Percentiles rank a stretch among this genome's conserved stretches.
Conservation (phyloP, 345 rosid genomes). For the Hibiscus mutabilis region DNA sequence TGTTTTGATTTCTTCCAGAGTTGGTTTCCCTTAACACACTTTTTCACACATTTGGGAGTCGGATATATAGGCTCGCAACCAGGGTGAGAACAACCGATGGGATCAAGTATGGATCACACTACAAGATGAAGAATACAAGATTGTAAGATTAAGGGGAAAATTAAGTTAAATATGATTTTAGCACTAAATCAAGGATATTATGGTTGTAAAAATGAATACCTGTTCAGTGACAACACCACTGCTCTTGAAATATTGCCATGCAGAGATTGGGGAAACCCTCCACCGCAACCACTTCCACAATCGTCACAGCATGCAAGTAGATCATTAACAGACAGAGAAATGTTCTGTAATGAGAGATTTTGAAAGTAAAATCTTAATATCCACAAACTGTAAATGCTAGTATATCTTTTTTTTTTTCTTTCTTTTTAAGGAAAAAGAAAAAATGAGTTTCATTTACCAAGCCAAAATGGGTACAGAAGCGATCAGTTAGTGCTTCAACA, state of each 20-base stretch:
- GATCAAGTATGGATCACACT: slow-evolving; percentile 97
- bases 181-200: neutral
- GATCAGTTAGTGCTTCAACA: slow-evolving; percentile 88
- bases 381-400: neutral
- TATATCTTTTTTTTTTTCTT: too few species aligned
- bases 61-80: slow-evolving; percentile 89
- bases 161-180: neutral
- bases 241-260: slow-evolving; percentile 74
- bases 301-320: slow-evolving; percentile 93
- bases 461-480: slow-evolving; percentile 81
- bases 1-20: slow-evolving; percentile 74
- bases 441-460: slow-evolving; percentile 37
- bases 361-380: neutral
- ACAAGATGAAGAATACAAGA: slow-evolving; percentile 16
- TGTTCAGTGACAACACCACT: slow-evolving; percentile 93
- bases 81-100: slow-evolving; percentile 87
- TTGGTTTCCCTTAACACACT: slow-evolving; percentile 64
- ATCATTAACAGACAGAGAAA: slow-evolving; percentile 84
- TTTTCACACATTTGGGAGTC: slow-evolving; percentile 70
- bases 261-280: slow-evolving; percentile 81
- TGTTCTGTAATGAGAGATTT: slow-evolving; percentile 43
- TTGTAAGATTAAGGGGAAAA: slow-evolving; percentile 3
- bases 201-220: slow-evolving; percentile 29
- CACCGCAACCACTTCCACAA: slow-evolving; percentile 86
- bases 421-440: neutral